Evolutionary conservation across 2,329 filamentous ascomycete genomes (phyloP), one percentile per base, ranked within the genome.

Genomic region (Ophiostoma piceae): DNA sequence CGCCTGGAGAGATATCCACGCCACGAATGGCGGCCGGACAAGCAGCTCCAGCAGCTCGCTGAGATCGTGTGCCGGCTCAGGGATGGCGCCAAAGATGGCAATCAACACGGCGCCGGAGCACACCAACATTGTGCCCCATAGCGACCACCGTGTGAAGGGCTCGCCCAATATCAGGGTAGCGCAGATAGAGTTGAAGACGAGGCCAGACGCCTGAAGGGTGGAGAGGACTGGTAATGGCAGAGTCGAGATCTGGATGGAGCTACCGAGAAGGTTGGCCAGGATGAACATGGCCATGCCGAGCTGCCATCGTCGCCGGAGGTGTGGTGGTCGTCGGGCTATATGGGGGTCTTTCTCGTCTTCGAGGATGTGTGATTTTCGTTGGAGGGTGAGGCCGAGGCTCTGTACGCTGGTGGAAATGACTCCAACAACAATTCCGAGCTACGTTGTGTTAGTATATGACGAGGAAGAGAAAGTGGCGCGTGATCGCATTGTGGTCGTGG

Each of bases 111-210:
- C 95, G 69, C 95, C 95, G 29, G 84, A 84, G 73, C 92, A 94
- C 60, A 98, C 95, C 67, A 99, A 86, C 68, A 95, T 76, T 1
- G 95, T 99, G 51, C 95, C 95, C 76, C 92, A 87, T 51, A 96
- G 84, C n/a, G 94, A 97, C 85, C 93, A 96, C 78, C 87, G 87
- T 68, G 95, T 98, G 80, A 98, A 99, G 4, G 94, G 92, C 80
- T 99, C 94, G 76, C 91, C 90, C 66, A 99, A 86, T 76, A 98
- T 92, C 70, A 98, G 82, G 64, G 93, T 96, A 72, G 95, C 95
- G 84, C 96, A 97, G 79, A 98, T 92, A 70, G 94, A 97, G 83
- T 99, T 99, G 84, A 99, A 99, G 72, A 99, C 95, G 69, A 99
- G 85, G 64, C 95, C 95, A 3, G 94, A 96, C 22, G 94, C 94